These are phyloP conservation scores for Nemania serpens DNA, from an alignment of 2,329 filamentous ascomycete species.

Conservation along the genomic window DNA sequence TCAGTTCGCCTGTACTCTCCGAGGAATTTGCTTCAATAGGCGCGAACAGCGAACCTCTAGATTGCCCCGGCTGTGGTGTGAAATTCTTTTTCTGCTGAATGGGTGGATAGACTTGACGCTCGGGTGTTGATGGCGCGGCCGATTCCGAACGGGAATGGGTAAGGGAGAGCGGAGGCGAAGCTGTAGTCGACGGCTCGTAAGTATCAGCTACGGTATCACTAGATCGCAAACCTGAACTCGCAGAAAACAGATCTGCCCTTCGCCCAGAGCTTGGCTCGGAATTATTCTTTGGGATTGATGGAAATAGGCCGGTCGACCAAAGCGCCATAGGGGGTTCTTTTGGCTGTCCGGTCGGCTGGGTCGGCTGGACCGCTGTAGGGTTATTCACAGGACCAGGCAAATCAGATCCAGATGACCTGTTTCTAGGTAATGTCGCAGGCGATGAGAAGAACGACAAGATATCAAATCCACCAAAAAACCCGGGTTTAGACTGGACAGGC, in stretches of 20 bases:
- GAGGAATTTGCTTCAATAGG: slow-evolving; percentile 38
- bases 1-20: slow-evolving; percentile 20
- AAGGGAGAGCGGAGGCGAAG: slow-evolving; percentile 24
- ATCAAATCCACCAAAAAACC: slow-evolving; percentile 47
- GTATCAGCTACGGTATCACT: slow-evolving; percentile 37
- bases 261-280: slow-evolving; percentile 41
- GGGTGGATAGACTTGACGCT: slow-evolving; percentile 33
- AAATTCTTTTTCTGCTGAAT: slow-evolving; percentile 56
- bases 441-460: slow-evolving; percentile 64
- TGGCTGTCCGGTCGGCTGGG: slow-evolving; percentile 28
- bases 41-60: slow-evolving; percentile 46
- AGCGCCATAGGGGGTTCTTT: slow-evolving; percentile 35
- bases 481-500: slow-evolving; percentile 31
- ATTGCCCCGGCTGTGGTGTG: slow-evolving; percentile 48
- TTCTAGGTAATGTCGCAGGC: slow-evolving; percentile 50
- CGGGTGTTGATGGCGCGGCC: slow-evolving; percentile 31
- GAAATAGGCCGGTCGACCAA: slow-evolving; percentile 40
- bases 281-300: slow-evolving; percentile 43
- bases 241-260: slow-evolving; percentile 45
- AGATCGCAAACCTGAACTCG: slow-evolving; percentile 34
- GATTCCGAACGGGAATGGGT: slow-evolving; percentile 20
- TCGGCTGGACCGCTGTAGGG: slow-evolving; percentile 23
- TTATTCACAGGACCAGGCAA: slow-evolving; percentile 20
- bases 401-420: slow-evolving; percentile 25
- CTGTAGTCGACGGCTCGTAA: slow-evolving; percentile 29